phyloP scores from a whole-genome alignment of 2,329 filamentous ascomycete species.

The Hyphodiscus sp. region DNA sequence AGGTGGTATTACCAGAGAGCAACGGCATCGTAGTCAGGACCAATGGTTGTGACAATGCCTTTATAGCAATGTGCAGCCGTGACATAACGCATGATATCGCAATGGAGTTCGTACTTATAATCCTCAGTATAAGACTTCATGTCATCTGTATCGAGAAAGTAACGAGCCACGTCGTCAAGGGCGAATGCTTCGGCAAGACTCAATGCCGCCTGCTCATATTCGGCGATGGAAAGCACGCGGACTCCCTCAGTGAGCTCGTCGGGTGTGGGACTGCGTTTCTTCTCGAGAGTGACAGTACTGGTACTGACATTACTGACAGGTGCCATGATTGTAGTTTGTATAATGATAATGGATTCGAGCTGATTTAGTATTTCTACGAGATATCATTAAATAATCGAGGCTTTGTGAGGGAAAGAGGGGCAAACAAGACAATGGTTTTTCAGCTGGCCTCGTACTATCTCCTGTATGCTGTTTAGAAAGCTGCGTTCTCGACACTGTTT shows the following conservation, averaged over 20 bases:
- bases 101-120: constrained; percentile 69
- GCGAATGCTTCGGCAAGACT: constrained; percentile 74
- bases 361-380: constrained; percentile 11
- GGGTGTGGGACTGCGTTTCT: constrained; percentile 25
- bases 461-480: constrained; percentile 50
- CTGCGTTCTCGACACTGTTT: constrained; percentile 49
- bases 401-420: not conserved
- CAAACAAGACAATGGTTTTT: constrained; percentile 26
- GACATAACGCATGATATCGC: constrained; percentile 71
- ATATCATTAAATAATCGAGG: constrained; percentile 5
- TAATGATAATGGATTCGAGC: not conserved
- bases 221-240: constrained; percentile 56
- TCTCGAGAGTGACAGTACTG: constrained; percentile 21
- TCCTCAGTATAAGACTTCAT: constrained; percentile 55
- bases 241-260: constrained; percentile 43
- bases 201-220: constrained; percentile 64
- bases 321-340: constrained; percentile 26
- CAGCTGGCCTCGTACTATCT: constrained; percentile 33
- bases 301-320: constrained; percentile 33
- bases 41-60: constrained; percentile 68
- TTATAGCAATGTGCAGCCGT: constrained; percentile 69
- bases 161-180: constrained; percentile 65
- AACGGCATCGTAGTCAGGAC: constrained; percentile 69
- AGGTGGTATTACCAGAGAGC: constrained; percentile 62
- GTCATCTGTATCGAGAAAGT: constrained; percentile 68